Percentiles rank a stretch among this genome's conserved stretches.
Conservation (phyloP, 495 filamentous ascomycete genomes). For the Melanomma pulvis-pyrius region DNA sequence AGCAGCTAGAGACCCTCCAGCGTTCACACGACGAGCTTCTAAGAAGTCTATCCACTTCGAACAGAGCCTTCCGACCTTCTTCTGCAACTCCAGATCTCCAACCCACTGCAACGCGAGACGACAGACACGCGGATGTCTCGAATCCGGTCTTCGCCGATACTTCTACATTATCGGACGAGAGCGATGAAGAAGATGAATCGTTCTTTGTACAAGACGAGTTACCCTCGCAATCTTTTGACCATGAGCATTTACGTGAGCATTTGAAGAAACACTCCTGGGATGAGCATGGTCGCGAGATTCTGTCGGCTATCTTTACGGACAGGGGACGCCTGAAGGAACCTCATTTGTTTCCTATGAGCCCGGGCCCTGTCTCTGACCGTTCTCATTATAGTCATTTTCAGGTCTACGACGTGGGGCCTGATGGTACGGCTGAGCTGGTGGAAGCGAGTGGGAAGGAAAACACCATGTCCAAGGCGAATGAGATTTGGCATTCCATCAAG, state of each 20-base stretch:
- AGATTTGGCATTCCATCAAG: conserved; percentile 49
- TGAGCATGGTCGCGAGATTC: conserved; percentile 41
- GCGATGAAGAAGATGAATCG: conserved; percentile 38
- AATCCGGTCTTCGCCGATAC: conserved; percentile 22
- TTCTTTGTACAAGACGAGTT: conserved; percentile 35
- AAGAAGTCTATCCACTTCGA: conserved; percentile 3
- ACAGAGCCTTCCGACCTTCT: conserved; percentile 6
- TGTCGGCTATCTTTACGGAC: conserved; percentile 45
- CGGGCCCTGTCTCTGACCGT: conserved; percentile 40
- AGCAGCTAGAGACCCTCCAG: conserved; percentile 22
- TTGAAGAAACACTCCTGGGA: conserved; percentile 44
- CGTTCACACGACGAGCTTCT: conserved; percentile 20
- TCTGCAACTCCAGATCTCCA: conserved; percentile 1
- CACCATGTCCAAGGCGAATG: conserved; percentile 41
- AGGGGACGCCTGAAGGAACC: conserved; percentile 41
- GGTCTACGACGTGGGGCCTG: conserved; percentile 54
- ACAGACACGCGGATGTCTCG: not conserved
- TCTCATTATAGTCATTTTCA: conserved; percentile 52
- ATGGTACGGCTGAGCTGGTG: conserved; percentile 45
- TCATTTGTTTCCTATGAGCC: conserved; percentile 42
- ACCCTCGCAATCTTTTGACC: conserved; percentile 32
- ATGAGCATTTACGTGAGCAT: conserved; percentile 40
- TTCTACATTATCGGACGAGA: conserved; percentile 31
- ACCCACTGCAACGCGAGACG: not conserved
- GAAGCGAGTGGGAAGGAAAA: conserved; percentile 31